A percentile compares a stretch with the other conserved stretches of the same genome.
Evolutionary conservation across 192 early-diverging fungal species (phyloP).

Genomic region (Powellomyces hirtus): DNA sequence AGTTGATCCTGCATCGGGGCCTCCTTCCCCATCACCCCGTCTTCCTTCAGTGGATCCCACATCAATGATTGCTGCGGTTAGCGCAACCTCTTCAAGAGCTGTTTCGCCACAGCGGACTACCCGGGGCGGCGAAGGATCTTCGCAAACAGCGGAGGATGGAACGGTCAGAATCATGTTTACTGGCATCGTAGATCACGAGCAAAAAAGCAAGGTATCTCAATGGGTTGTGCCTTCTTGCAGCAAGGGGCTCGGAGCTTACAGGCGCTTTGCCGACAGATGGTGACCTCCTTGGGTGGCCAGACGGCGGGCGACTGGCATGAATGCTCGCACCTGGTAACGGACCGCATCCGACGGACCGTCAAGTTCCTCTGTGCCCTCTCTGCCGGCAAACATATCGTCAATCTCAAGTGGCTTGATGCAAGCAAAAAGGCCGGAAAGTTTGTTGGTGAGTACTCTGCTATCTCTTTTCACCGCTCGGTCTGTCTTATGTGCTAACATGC

Average conservation of each 20-base stretch:
- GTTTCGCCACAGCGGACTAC: too few relatives aligned
- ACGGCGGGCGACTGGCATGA: conserved; percentile 35
- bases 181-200: conserved; percentile 25
- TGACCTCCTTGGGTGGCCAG: conserved; percentile 25
- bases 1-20: too few relatives aligned
- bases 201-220: conserved; percentile 6
- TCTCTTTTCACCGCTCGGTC: not conserved
- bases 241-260: not conserved
- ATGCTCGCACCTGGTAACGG: conserved; percentile 51
- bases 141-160: not conserved
- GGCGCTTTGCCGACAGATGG: conserved; percentile 9
- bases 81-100: too few relatives aligned
- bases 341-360: conserved; percentile 43
- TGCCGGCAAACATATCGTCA: conserved; percentile 44
- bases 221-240: not conserved
- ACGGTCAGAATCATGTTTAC: conserved; percentile 30
- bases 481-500: not conserved
- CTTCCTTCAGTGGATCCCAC: too few relatives aligned
- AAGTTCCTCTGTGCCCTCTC: conserved; percentile 50
- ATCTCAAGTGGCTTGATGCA: conserved; percentile 48
- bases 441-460: conserved; percentile 26
- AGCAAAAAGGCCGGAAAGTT: conserved; percentile 39
- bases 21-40: too few relatives aligned
- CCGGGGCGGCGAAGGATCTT: not conserved
- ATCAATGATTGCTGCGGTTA: too few relatives aligned